A percentile compares a stretch with the other conserved stretches of the same genome.
Evolutionary conservation across 495 filamentous ascomycete species (phyloP).

Genomic region (Pyronema domesticum): DNA sequence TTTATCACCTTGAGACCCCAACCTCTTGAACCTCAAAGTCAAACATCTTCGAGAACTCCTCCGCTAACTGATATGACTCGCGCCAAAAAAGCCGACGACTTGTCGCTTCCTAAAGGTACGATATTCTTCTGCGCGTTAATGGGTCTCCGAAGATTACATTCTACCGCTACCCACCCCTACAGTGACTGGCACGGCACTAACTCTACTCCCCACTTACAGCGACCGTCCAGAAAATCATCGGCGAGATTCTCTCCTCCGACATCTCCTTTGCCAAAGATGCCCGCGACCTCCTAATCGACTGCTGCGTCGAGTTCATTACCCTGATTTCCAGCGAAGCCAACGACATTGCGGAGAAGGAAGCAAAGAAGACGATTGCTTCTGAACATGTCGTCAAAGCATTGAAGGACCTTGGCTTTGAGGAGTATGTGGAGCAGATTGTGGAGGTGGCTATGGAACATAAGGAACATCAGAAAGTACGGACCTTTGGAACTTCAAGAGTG

Average conservation of each 20-base stretch:
- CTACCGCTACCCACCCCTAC: background rate
- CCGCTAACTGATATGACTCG: slow-evolving; percentile 2
- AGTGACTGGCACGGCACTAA: background rate
- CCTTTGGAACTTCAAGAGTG: background rate
- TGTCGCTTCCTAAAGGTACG: slow-evolving; percentile 85
- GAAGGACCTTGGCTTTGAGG: slow-evolving; percentile 71
- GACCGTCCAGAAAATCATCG: slow-evolving; percentile 94
- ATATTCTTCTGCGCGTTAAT: background rate
- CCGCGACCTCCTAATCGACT: slow-evolving; percentile 88
- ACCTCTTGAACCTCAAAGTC: slow-evolving; percentile 15
- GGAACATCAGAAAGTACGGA: slow-evolving; percentile 68
- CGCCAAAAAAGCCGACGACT: slow-evolving; percentile 49
- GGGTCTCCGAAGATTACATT: background rate
- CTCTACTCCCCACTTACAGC: slow-evolving; percentile 41
- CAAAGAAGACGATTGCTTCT: slow-evolving; percentile 94
- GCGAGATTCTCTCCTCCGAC: slow-evolving; percentile 66
- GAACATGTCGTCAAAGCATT: slow-evolving; percentile 92
- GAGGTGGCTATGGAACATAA: slow-evolving; percentile 82
- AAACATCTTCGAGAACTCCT: background rate
- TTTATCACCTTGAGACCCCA: background rate
- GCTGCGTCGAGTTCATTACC: slow-evolving; percentile 98
- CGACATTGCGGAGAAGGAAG: slow-evolving; percentile 92
- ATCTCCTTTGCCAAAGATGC: slow-evolving; percentile 82
- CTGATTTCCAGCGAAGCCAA: slow-evolving; percentile 93
- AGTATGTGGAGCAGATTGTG: slow-evolving; percentile 72